Evolutionary conservation across 192 early-diverging fungal genomes (phyloP), one percentile per base, ranked within the genome.

Genomic region (Backusella luteola): DNA sequence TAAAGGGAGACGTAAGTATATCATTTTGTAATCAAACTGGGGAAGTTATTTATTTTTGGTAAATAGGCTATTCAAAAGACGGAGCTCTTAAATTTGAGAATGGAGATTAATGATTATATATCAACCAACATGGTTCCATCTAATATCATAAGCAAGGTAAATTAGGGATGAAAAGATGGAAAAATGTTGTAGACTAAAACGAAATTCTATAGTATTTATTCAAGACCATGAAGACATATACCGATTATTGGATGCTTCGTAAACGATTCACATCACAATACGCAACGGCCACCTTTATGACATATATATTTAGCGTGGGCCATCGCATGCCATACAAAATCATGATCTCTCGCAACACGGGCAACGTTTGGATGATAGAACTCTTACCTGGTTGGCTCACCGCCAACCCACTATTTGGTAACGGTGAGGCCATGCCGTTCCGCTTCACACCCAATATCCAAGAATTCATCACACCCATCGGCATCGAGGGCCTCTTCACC

Each of bases 381-480:
- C 79, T 99, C 76, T 79, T 94, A 23, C 96, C 98, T 29, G 84
- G 85, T 2, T 89, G 82, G 79, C 80, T 84, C 8, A 77, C 80
- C 9, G 67, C 74, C 29, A 81, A 78, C 5, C 87, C 89, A 1
- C 76, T 86, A 6, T 89, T 89, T 69, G 90, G 90, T 71, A 92
- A 88, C 79, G 88, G 85, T 23, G 98, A 99, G 81, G 82, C 93
- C 1, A 94, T 99, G 21, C 98, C 97, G 3, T 99, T 99, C 93
- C 90, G 98, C 9, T 90, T 99, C 81, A 99, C 98, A 8, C 98
- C 97, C 7, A 97, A 96, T 83, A 92, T 99, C 68, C 97, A 98
- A 87, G 84, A 93, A 41, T 99, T 99, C 83, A 93, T 99, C 53
- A 96, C 95, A 5, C 93, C 93, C 26, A 90, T 94, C 67, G 97